These are phyloP conservation scores for Sporothrix pallida DNA, from an alignment of 2,329 filamentous ascomycete species.

Conservation along the genomic window DNA sequence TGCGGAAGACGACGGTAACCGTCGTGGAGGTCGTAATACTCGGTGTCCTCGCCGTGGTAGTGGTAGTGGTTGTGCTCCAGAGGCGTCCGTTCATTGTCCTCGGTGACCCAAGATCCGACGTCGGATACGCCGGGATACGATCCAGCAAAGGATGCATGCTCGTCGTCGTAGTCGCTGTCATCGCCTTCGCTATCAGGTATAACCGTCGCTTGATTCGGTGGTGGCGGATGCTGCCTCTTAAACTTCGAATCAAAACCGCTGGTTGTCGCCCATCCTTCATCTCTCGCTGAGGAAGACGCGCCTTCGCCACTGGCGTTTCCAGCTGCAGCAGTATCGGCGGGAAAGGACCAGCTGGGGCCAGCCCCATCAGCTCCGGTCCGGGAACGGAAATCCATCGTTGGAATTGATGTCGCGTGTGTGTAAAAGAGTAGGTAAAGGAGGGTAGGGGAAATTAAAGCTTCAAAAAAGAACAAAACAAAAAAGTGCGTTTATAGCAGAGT, in stretches of 20 bases:
- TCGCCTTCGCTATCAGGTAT: neutral
- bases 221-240: neutral
- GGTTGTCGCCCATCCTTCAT: conserved; percentile 27
- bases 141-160: neutral
- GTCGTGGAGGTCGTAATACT: neutral
- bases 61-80: conserved; percentile 16
- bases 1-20: neutral
- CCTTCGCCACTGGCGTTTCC: conserved; percentile 26
- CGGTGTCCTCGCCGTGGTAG: neutral
- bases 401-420: neutral
- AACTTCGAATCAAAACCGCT: conserved; percentile 19
- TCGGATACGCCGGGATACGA: conserved; percentile 23
- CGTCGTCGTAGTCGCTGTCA: neutral
- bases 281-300: neutral
- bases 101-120: conserved; percentile 25
- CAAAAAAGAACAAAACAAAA: neutral
- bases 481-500: neutral
- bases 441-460: neutral
- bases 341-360: conserved; percentile 33
- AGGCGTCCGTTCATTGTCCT: conserved; percentile 4
- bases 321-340: neutral
- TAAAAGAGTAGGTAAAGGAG: neutral
- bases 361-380: neutral
- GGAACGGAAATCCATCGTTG: conserved; percentile 32
- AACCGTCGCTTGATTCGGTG: conserved; percentile 18